Base-by-base conservation (phyloP, 2,329 filamentous ascomycete genomes). In the Penicillium capsulatum region DNA sequence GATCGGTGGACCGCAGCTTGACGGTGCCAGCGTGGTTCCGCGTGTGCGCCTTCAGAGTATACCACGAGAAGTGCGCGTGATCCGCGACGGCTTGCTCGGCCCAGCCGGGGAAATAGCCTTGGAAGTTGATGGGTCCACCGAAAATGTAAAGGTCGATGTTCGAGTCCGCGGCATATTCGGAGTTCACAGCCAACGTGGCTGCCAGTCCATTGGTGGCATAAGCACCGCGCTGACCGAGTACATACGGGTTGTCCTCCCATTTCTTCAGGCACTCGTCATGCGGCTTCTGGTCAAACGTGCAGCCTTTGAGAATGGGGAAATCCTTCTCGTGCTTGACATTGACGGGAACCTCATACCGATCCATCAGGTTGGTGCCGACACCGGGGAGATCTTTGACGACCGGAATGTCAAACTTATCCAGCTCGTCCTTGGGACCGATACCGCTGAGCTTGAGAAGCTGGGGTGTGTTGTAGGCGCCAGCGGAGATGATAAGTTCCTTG, bases 371-470 rank as follows among this genome's bases (percentile, higher is more conserved):
- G 40, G 72, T 73, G 4, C 81, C 81, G 3, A 85, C 79, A 30
- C 81, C 77, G 1, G 76, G 74, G 0, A 77, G 74, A 44, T 82
- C 70, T 6, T 73, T 65, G n/a, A 80, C 48, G 1, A 76, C 60
- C 1, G 67, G 52, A 46, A 84, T 82, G 13, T 66, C 60, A 53
- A 76, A 70, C 35, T 67, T 64, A n/a, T 67, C 47, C 6, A 84
- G 70, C 45, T 79, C 72, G 0, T 63, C 55, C 7, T 61, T 51
- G 0, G 79, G 77, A 0, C 81, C 80, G 28, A 84, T 72, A 13
- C 81, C 81, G 37, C 70, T 76, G 2, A 83, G 71, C 63, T 80
- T 77, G 7, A 84, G 73, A 3, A 84, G 64, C 57, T 84, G 80
- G 7, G 79, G 79, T 2, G 75, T 74, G 61, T 83, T 79, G 61